These are phyloP conservation scores for Mycotypha africana DNA, from an alignment of 371 early-diverging fungal species.

Conservation along the genomic window DNA sequence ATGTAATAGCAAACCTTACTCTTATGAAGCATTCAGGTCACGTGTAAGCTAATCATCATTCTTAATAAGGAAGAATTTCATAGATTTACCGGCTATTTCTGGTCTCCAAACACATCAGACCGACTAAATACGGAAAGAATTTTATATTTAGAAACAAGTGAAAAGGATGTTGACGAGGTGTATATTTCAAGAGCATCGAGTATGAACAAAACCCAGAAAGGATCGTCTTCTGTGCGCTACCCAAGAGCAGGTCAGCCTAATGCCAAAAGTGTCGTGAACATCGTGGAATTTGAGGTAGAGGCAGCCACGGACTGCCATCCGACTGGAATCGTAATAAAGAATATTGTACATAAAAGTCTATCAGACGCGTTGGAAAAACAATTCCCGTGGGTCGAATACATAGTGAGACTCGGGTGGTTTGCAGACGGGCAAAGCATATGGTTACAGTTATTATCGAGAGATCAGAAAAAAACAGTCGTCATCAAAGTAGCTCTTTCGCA, in stretches of 20 bases:
- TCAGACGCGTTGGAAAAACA: no score
- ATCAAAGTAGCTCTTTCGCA: constrained; percentile 24
- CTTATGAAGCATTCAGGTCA: no score
- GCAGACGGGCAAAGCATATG: constrained; percentile 61
- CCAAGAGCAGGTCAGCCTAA: constrained; percentile 63
- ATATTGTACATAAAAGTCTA: constrained; percentile 42
- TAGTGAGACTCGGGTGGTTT: constrained; percentile 73
- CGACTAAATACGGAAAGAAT: constrained; percentile 39
- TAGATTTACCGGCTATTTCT: constrained; percentile 64
- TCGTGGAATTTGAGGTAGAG: constrained; percentile 48
- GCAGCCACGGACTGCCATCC: no score
- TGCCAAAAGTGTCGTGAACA: constrained; percentile 49
- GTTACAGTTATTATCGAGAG: constrained; percentile 64
- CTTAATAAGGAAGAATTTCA: constrained; percentile 66
- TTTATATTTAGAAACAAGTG: constrained; percentile 61
- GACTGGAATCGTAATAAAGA: not conserved
- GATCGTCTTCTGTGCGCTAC: constrained; percentile 35
- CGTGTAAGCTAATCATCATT: no score
- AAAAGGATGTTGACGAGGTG: constrained; percentile 54
- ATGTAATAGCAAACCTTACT: no score
- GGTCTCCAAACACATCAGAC: constrained; percentile 37
- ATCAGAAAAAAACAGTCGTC: constrained; percentile 51
- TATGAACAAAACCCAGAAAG: not conserved
- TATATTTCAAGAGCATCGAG: constrained; percentile 40
- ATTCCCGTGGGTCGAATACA: constrained; percentile 77